Evolutionary conservation across 768 basidiomycete genomes (phyloP), one percentile per base, ranked within the genome.

Genomic region (Podaxis carcinomalis): DNA sequence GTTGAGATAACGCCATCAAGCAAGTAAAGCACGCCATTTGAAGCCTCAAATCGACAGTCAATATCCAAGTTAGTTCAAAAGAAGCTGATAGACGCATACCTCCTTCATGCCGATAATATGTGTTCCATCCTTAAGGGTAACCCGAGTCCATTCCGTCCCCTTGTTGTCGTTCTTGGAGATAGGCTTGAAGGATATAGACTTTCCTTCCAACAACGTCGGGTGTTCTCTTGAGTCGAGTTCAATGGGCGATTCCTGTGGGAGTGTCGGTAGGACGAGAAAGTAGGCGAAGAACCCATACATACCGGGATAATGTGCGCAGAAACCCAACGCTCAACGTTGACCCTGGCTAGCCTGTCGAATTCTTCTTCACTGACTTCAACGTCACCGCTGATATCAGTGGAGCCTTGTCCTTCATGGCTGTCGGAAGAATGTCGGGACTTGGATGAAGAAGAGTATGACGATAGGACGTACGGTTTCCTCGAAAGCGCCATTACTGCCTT

Each of bases 261-360:
- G 13, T 44, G 23, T 49, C 23, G 21, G 47, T 27, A 14, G 16
- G 21, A 32, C 57, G 5, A 61, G 56, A 14, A 23, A 40, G 19
- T 19, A 27, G 1, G 37, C 35, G n/a, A 56, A 27, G 27, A 44
- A 36, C 49, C n/a, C 54, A 36, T 37, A 36, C 74, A 23, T 69
- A 94, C 93, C 4, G 92, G 89, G 56, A 96, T 82, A 62, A 95
- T 85, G 68, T 95, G 94, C 2, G 88, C 88, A 1, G 86, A 84
- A 0, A 95, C 80, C 90, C 93, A 96, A 54, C 78, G 79, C 65
- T 87, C 82, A 11, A 95, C 89, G 65, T 93, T 91, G 65, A 73
- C 74, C 73, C 77, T 86, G 5, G 86, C 83, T 49, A 67, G 69
- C 10, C 73, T 73, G 59, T 93, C 87, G 40, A 82, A 85, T 65